Percentiles rank a stretch among this genome's conserved stretches.
Evolutionary conservation across 2,329 filamentous ascomycete genomes (phyloP).

Genomic region (Botrytis deweyae): DNA sequence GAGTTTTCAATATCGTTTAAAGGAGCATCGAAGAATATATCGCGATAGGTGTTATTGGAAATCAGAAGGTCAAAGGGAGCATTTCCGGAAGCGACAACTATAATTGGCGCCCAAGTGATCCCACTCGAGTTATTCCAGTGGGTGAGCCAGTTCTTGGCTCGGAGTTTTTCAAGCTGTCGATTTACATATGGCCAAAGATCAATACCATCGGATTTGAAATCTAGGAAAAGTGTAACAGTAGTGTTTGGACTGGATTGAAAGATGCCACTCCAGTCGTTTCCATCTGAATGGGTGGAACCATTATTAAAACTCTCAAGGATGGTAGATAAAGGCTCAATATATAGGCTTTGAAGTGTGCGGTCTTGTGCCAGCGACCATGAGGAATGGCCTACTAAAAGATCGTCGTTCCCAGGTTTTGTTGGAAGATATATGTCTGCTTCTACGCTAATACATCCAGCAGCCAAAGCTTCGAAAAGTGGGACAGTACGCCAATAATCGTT

Average conservation of each 20-base stretch:
- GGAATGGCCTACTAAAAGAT: conserved; percentile 58
- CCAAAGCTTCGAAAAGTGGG: conserved; percentile 51
- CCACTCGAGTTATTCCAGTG: background rate
- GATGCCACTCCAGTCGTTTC: conserved; percentile 24
- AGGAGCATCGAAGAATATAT: conserved; percentile 51
- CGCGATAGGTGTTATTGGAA: conserved; percentile 41
- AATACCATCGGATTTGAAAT: conserved; percentile 48
- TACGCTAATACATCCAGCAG: conserved; percentile 54
- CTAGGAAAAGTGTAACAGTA: conserved; percentile 47
- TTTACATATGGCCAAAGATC: conserved; percentile 43
- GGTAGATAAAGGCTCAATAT: conserved; percentile 57
- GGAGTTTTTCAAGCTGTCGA: conserved; percentile 40
- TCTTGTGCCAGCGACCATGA: conserved; percentile 49
- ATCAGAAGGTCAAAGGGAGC: conserved; percentile 42
- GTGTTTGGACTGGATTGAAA: conserved; percentile 24
- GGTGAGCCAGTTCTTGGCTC: background rate
- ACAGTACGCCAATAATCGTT: conserved; percentile 57
- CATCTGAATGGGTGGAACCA: background rate
- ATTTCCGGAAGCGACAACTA: conserved; percentile 50
- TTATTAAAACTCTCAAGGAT: conserved; percentile 52
- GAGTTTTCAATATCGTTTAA: conserved; percentile 34
- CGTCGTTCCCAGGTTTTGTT: conserved; percentile 44
- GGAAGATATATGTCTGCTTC: conserved; percentile 63
- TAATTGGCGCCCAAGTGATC: conserved; percentile 43
- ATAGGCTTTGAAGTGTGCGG: conserved; percentile 56